Evolutionary conservation across 2,329 filamentous ascomycete genomes (phyloP).

Genomic region (Neonectria hederae): DNA sequence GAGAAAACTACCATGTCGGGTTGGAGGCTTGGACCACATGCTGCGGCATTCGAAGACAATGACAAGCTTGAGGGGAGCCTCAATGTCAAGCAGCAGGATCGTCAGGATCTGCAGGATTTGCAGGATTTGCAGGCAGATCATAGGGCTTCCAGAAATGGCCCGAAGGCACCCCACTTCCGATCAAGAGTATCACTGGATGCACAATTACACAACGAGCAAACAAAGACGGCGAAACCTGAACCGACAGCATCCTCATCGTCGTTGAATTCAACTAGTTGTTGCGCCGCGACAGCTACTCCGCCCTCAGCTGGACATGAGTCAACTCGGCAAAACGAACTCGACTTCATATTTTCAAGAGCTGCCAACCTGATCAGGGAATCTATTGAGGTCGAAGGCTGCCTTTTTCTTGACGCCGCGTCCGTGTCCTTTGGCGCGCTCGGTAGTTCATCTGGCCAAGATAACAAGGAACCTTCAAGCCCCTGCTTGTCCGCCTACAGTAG

Average conservation of each 20-base stretch:
- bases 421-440: conserved; percentile 29
- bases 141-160: no score
- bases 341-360: conserved; percentile 53
- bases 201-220: not conserved
- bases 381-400: conserved; percentile 51
- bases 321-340: conserved; percentile 9
- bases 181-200: not conserved
- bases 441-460: conserved; percentile 22
- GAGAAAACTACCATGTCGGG: conserved; percentile 44
- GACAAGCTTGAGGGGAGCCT: conserved; percentile 24
- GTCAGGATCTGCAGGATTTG: not conserved
- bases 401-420: conserved; percentile 46
- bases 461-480: conserved; percentile 14
- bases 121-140: not conserved
- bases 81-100: conserved; percentile 31
- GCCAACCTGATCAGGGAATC: conserved; percentile 55
- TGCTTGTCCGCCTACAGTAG: conserved; percentile 40
- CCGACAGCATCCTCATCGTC: not conserved
- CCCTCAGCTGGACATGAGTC: not conserved
- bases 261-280: not conserved
- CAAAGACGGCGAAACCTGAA: not conserved
- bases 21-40: conserved; percentile 31
- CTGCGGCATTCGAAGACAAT: not conserved
- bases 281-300: not conserved
- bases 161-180: no score